A percentile compares a stretch with the other conserved stretches of the same genome.
These are phyloP conservation scores for Trametes cingulata DNA, from an alignment of 768 basidiomycete species.

Conservation along the genomic window DNA sequence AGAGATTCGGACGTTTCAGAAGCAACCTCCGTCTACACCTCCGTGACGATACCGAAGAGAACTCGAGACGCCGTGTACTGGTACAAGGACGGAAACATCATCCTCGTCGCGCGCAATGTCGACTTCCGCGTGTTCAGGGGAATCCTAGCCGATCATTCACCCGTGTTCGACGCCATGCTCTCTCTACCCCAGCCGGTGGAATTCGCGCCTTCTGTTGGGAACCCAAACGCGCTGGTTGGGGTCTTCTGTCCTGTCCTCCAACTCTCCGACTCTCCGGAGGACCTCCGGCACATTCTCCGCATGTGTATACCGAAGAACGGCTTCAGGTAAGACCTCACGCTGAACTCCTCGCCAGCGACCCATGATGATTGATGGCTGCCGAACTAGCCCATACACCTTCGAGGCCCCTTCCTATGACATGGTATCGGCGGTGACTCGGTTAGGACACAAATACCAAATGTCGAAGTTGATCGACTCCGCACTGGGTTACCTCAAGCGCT, in stretches of 20 bases:
- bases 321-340: background rate
- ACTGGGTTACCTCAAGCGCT: background rate
- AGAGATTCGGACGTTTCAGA: too few relatives aligned
- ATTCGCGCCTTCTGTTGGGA: background rate
- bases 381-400: background rate
- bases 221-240: too few relatives aligned
- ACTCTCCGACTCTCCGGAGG: background rate
- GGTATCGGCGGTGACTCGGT: background rate
- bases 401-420: background rate
- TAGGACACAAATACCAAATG: conserved; percentile 22
- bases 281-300: background rate
- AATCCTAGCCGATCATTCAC: conserved; percentile 26
- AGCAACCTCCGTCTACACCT: too few relatives aligned
- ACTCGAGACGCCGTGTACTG: too few relatives aligned
- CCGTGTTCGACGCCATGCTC: conserved; percentile 27
- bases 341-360: background rate
- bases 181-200: background rate
- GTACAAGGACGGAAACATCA: conserved; percentile 34
- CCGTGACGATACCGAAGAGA: too few relatives aligned
- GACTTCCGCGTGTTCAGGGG: conserved; percentile 30
- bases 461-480: background rate
- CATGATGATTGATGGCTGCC: background rate
- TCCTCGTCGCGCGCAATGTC: conserved; percentile 27
- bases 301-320: background rate
- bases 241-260: background rate